Conservation (phyloP, 805 yeast genomes). For the Kodamaea hsintzibuensis region DNA sequence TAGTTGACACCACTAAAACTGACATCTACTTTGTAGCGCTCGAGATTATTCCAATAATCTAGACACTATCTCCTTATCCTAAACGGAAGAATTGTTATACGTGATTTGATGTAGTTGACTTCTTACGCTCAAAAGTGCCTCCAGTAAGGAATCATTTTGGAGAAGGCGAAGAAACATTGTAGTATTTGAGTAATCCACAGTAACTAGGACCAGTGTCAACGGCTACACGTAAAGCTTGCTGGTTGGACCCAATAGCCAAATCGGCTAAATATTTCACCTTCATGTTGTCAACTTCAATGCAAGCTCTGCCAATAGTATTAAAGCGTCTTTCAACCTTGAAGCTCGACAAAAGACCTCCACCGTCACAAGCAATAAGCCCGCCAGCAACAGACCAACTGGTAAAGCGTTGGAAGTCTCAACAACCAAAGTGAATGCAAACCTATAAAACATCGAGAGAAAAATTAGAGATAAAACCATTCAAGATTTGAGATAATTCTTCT, state of each 20-base stretch:
- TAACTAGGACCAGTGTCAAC: conserved; percentile 16
- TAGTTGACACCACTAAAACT: too few species aligned
- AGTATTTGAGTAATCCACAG: conserved; percentile 10
- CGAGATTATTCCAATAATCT: too few species aligned
- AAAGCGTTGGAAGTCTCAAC: background rate
- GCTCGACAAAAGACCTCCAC: background rate
- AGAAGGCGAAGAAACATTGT: background rate
- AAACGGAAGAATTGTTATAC: too few species aligned
- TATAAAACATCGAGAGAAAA: too few species aligned
- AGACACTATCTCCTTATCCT: too few species aligned
- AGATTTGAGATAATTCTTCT: too few species aligned
- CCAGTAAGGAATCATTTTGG: too few species aligned
- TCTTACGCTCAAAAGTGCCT: too few species aligned
- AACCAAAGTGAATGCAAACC: background rate
- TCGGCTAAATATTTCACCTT: background rate
- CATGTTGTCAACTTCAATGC: background rate
- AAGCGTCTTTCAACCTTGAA: background rate
- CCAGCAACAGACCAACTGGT: background rate
- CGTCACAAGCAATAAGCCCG: conserved; percentile 1
- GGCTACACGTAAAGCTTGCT: conserved; percentile 27
- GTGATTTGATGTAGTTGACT: too few species aligned
- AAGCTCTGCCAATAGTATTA: background rate
- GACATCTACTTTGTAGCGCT: too few species aligned
- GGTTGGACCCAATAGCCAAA: background rate
- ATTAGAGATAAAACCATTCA: too few species aligned